Evolutionary conservation across 2,329 filamentous ascomycete genomes (phyloP).

Genomic region (Parafenestella ontariensis): DNA sequence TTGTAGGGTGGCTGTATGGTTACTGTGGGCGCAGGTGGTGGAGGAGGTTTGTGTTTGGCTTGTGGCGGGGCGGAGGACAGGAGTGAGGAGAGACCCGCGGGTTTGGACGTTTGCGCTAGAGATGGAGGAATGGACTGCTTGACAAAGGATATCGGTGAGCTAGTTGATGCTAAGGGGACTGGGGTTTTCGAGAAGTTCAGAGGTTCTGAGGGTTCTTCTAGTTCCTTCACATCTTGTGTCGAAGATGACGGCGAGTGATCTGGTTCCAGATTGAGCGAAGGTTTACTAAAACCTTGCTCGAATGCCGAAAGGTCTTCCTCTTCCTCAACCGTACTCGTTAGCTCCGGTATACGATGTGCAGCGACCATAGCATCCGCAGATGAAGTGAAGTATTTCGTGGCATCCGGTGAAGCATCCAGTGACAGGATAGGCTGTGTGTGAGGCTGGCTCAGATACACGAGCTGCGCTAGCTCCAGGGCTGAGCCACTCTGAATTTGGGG

Average conservation of each 20-base stretch:
- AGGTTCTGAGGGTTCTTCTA: neutral
- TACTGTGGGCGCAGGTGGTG: slow-evolving; percentile 3
- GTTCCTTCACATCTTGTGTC: neutral
- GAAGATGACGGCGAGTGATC: neutral
- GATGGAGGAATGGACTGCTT: slow-evolving; percentile 19
- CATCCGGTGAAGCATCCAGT: slow-evolving; percentile 45
- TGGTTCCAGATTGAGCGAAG: neutral
- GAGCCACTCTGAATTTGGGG: slow-evolving; percentile 36
- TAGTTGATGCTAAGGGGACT: neutral
- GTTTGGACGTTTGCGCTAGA: slow-evolving; percentile 2
- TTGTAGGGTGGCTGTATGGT: slow-evolving; percentile 60
- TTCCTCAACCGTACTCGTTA: slow-evolving; percentile 5
- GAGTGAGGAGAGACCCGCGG: slow-evolving; percentile 34
- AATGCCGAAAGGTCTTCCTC: neutral
- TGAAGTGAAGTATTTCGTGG: slow-evolving; percentile 75
- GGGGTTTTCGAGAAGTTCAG: slow-evolving; percentile 3
- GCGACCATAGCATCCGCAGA: slow-evolving; percentile 81
- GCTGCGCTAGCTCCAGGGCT: slow-evolving; percentile 49
- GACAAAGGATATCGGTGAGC: slow-evolving; percentile 19
- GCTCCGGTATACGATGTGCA: slow-evolving; percentile 71
- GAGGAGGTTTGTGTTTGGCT: slow-evolving; percentile 11
- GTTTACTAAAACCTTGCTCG: neutral
- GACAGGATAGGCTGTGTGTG: slow-evolving; percentile 87
- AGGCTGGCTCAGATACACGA: slow-evolving; percentile 68
- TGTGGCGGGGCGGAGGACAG: slow-evolving; percentile 22